Evolutionary conservation across 2,329 filamentous ascomycete species (phyloP).

Genomic region (Trichoderma oligosporum): DNA sequence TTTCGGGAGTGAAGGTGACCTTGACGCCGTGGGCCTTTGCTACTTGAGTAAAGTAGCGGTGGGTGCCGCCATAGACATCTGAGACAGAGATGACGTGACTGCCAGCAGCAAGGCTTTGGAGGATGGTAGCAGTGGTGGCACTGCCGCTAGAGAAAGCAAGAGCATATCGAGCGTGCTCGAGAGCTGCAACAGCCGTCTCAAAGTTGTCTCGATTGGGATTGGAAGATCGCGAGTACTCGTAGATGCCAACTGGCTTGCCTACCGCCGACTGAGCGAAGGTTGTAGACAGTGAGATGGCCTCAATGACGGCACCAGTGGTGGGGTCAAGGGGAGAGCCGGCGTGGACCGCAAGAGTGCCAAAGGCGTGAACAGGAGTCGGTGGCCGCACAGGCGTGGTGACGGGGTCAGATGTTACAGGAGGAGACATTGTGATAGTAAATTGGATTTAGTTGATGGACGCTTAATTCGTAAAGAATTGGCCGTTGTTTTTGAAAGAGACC

Average conservation of each 20-base stretch:
- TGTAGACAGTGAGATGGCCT: conserved; percentile 91
- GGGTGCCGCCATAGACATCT: conserved; percentile 96
- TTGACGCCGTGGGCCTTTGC: conserved; percentile 89
- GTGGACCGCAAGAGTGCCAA: conserved; percentile 93
- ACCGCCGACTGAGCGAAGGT: conserved; percentile 91
- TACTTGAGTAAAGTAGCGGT: conserved; percentile 98
- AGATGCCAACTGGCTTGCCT: conserved; percentile 79
- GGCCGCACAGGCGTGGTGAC: conserved; percentile 72
- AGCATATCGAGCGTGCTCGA: conserved; percentile 89
- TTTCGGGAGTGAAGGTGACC: conserved; percentile 89
- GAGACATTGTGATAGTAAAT: conserved; percentile 26
- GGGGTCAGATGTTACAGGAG: conserved; percentile 41
- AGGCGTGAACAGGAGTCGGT: conserved; percentile 68
- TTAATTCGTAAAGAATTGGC: neutral
- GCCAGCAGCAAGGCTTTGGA: conserved; percentile 85
- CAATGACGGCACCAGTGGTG: conserved; percentile 89
- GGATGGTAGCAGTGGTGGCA: conserved; percentile 86
- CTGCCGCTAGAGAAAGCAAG: conserved; percentile 93
- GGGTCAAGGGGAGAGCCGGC: conserved; percentile 89
- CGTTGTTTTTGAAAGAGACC: neutral
- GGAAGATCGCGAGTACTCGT: conserved; percentile 89
- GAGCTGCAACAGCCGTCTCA: conserved; percentile 81
- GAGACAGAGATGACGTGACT: conserved; percentile 95
- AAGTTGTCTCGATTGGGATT: conserved; percentile 97
- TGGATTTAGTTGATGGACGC: neutral